Evolutionary conservation across 169 alveolate genomes (phyloP).

Genomic region (Plasmodium billcollinsi): DNA sequence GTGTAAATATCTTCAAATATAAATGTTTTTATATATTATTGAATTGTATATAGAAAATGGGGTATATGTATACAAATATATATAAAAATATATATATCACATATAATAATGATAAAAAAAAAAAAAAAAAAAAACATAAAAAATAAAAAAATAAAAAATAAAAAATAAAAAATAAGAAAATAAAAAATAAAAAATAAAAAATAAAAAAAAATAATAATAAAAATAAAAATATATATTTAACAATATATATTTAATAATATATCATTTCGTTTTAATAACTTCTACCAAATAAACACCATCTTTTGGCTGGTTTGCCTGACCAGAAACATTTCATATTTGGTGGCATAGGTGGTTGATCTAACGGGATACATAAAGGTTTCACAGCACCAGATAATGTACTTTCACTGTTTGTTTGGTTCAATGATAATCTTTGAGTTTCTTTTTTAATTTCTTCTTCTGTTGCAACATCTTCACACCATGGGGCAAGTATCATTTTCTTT

Average conservation of each 20-base stretch:
- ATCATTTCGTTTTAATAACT: conserved; percentile 89
- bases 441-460: conserved; percentile 86
- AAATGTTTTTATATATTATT: too few species aligned
- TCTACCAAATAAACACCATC: conserved; percentile 95
- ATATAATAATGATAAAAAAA: too few species aligned
- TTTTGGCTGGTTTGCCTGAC: conserved; percentile 96
- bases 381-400: conserved; percentile 95
- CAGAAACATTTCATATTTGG: conserved; percentile 95
- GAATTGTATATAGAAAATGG: too few species aligned
- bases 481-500: conserved; percentile 89
- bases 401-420: conserved; percentile 65
- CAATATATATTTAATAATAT: too few species aligned
- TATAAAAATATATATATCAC: too few species aligned
- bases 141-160: too few species aligned
- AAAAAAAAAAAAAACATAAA: too few species aligned
- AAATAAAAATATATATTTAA: background rate
- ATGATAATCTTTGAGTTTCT: conserved; percentile 81
- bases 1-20: too few species aligned
- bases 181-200: too few species aligned
- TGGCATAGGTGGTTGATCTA: conserved; percentile 93
- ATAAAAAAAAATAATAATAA: background rate
- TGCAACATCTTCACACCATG: conserved; percentile 92
- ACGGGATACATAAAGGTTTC: conserved; percentile 97
- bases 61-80: too few species aligned
- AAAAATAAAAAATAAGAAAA: too few species aligned